These are phyloP conservation scores for Plasmodium adleri DNA, from an alignment of 169 alveolate genomes.

Conservation along the genomic window DNA sequence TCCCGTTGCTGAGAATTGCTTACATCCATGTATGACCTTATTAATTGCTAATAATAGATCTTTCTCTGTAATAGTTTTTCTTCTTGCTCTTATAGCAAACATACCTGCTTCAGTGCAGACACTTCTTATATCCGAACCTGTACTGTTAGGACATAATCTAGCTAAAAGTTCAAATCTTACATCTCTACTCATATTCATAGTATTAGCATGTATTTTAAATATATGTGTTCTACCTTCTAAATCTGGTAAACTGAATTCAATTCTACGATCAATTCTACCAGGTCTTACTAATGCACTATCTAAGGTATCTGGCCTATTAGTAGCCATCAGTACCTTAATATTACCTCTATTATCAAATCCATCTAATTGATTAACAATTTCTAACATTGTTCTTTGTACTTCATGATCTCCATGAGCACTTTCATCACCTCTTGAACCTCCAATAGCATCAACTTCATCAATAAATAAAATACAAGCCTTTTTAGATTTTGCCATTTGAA, in stretches of 20 bases:
- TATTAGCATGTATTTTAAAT: slow-evolving; percentile 98
- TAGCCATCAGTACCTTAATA: slow-evolving; percentile 98
- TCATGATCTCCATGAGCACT: slow-evolving; percentile 97
- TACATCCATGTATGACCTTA: slow-evolving; percentile 97
- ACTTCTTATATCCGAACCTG: slow-evolving; percentile 98
- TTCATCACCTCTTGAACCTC: slow-evolving; percentile 94
- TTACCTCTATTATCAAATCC: slow-evolving; percentile 99
- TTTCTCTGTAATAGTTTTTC: slow-evolving; percentile 97
- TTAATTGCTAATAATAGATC: slow-evolving; percentile 97
- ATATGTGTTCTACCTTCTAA: slow-evolving; percentile 97
- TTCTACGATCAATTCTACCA: slow-evolving; percentile 98
- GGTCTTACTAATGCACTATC: slow-evolving; percentile 99
- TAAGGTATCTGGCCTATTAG: slow-evolving; percentile 98
- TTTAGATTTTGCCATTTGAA: slow-evolving; percentile 97
- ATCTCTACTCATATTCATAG: slow-evolving; percentile 96
- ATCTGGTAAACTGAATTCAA: slow-evolving; percentile 99
- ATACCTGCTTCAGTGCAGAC: slow-evolving; percentile 99
- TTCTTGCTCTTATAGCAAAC: slow-evolving; percentile 99
- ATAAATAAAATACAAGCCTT: slow-evolving; percentile 98
- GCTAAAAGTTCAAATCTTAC: slow-evolving; percentile 98
- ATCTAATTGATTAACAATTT: slow-evolving; percentile 98
- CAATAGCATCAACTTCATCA: slow-evolving; percentile 98
- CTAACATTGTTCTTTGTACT: slow-evolving; percentile 99
- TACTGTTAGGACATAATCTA: slow-evolving; percentile 97
- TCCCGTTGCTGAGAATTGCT: slow-evolving; percentile 98